These are phyloP conservation scores for Lentinula guzmanii DNA, from an alignment of 768 basidiomycete genomes.

Conservation along the genomic window DNA sequence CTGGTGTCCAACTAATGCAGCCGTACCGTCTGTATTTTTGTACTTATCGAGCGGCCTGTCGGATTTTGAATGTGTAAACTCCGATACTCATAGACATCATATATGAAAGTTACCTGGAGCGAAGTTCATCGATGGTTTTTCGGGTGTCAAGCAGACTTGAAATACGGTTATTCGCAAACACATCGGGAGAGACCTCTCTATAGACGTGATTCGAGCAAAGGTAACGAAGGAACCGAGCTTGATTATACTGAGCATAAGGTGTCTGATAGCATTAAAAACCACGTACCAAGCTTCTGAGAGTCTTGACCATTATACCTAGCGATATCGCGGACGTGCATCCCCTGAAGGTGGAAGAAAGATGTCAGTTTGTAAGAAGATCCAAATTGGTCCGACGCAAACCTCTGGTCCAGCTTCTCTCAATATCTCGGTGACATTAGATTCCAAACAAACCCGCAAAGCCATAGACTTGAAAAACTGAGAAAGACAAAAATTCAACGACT, in stretches of 20 bases:
- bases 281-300: constrained; percentile 27
- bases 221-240: constrained; percentile 30
- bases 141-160: constrained; percentile 28
- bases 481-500: not conserved
- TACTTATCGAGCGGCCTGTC: constrained; percentile 14
- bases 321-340: constrained; percentile 28
- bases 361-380: not conserved
- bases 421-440: constrained; percentile 32
- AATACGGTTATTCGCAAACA: constrained; percentile 32
- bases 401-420: constrained; percentile 32
- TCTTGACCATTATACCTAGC: constrained; percentile 22
- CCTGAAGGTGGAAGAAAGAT: constrained; percentile 11
- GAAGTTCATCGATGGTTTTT: constrained; percentile 20
- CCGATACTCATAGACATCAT: constrained; percentile 3
- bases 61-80: not conserved
- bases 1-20: constrained; percentile 16
- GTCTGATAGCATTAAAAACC: not conserved
- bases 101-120: not conserved
- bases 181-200: constrained; percentile 26
- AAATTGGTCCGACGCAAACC: constrained; percentile 3
- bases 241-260: not conserved
- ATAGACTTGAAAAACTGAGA: constrained; percentile 20
- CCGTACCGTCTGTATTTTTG: constrained; percentile 13
- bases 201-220: constrained; percentile 34
- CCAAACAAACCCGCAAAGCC: constrained; percentile 22